A percentile compares a stretch with the other conserved stretches of the same genome.
Conservation (phyloP, 495 filamentous ascomycete genomes). For the Podospora conica region DNA sequence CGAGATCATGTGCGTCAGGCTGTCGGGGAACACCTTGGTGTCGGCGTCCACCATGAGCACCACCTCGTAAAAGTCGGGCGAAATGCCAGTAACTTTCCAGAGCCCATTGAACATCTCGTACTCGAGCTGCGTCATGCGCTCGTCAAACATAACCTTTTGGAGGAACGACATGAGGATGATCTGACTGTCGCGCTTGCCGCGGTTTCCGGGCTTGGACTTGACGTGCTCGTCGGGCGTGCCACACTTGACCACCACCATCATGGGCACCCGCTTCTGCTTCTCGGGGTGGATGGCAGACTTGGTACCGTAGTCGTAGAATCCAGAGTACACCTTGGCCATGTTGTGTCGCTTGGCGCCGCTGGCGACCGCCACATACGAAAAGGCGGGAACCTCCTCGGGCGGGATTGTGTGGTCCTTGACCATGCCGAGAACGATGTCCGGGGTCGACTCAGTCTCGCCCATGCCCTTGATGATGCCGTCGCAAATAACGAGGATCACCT, state of each 20-base stretch:
- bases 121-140: constrained; percentile 99
- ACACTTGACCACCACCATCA: constrained; percentile 96
- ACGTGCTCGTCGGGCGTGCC: constrained; percentile 82
- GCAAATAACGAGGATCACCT: constrained; percentile 90
- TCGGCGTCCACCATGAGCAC: constrained; percentile 99
- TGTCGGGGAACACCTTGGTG: constrained; percentile 98
- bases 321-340: constrained; percentile 97
- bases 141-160: constrained; percentile 99
- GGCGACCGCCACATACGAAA: constrained; percentile 95
- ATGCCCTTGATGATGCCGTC: constrained; percentile 97
- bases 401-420: constrained; percentile 82
- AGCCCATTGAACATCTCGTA: constrained; percentile 99
- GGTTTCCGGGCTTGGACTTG: constrained; percentile 85
- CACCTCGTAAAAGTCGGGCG: constrained; percentile 94
- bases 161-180: constrained; percentile 99
- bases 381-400: constrained; percentile 74
- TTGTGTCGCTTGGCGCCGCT: constrained; percentile 96
- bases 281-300: constrained; percentile 70
- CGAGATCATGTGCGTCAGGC: constrained; percentile 95
- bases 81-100: constrained; percentile 97
- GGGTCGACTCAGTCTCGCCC: constrained; percentile 80
- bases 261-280: constrained; percentile 96
- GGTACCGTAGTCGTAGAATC: constrained; percentile 94
- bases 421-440: constrained; percentile 87
- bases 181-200: constrained; percentile 97